Base-by-base conservation (phyloP, 441 rosid genomes). In the Gossypium lobatum region DNA sequence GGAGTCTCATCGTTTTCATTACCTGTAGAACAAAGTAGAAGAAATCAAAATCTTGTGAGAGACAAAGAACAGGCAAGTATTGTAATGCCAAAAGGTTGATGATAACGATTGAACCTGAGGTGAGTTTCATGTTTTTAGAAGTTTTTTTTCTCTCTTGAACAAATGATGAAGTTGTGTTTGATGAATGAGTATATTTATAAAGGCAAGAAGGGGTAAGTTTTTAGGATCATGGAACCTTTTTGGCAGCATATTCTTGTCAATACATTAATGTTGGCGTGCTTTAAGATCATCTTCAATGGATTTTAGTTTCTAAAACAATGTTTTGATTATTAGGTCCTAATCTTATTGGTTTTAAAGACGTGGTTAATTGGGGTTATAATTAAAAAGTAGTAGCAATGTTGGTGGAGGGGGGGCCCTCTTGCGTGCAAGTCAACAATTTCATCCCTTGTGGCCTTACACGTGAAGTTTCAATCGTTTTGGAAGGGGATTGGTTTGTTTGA, bases 21-120 rank as follows among this genome's bases (percentile, higher is more conserved):
- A 88, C 98, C 83, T 91, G 97, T 76, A 85, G 96, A 77, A 93
- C 97, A 21, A 93, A 86, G 93, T 93, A 93, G 87, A 91, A 91
- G 93, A 93, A 93, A 86, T 93, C 95, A 54, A 91, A 93, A 63
- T 87, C 88, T 64, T 84, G 75, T 2, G 93, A 54, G 3, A 75
- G 83, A 64, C 81, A 81, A 39, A 87, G 53, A 42, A 21, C 71
- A 2, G 63, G 13, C 2, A 73, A 61, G 60, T n/a, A n/a, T 31
- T 73, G 76, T 0, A 65, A 2, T 0, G 64, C 10, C 53, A 52
- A 53, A 20, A 73, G 14, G 25, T 64, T 53, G 71, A 73, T 53
- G 64, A 64, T 1, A 26, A 72, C 1, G 67, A 59, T 16, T 1
- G 74, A 71, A 52, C 16, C 26, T 14, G 37, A 20, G 53, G 0